phyloP scores from a whole-genome alignment of 2,329 filamentous ascomycete species.

The Pyricularia pennisetigena region DNA sequence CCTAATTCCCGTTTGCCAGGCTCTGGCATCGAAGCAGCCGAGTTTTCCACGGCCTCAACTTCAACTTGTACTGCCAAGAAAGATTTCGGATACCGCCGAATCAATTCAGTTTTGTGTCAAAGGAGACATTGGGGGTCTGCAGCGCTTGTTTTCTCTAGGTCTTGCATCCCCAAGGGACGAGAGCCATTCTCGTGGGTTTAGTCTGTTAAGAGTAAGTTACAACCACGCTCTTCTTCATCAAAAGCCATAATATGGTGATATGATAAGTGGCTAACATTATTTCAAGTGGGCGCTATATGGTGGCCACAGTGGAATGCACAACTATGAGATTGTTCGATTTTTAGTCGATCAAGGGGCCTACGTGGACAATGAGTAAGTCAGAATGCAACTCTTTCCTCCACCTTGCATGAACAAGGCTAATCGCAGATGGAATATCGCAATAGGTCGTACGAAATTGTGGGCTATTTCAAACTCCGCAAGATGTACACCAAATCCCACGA shows the following conservation, averaged over 20 bases:
- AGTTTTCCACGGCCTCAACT: background rate
- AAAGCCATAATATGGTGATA: background rate
- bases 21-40: too few relatives aligned
- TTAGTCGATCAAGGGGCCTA: background rate
- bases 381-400: background rate
- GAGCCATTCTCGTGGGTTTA: background rate
- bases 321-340: background rate
- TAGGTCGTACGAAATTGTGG: background rate
- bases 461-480: background rate
- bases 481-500: background rate
- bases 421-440: background rate
- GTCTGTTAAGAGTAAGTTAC: background rate
- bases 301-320: background rate
- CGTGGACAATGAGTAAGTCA: background rate
- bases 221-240: background rate
- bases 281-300: constrained; percentile 1
- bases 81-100: background rate
- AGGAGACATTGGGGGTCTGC: background rate
- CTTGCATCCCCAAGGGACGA: background rate
- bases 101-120: background rate
- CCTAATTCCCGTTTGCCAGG: too few relatives aligned
- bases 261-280: background rate
- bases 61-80: background rate
- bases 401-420: background rate
- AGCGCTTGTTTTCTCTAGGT: background rate